phyloP scores from a whole-genome alignment of 805 yeast species.

The Candida xyloterini region DNA sequence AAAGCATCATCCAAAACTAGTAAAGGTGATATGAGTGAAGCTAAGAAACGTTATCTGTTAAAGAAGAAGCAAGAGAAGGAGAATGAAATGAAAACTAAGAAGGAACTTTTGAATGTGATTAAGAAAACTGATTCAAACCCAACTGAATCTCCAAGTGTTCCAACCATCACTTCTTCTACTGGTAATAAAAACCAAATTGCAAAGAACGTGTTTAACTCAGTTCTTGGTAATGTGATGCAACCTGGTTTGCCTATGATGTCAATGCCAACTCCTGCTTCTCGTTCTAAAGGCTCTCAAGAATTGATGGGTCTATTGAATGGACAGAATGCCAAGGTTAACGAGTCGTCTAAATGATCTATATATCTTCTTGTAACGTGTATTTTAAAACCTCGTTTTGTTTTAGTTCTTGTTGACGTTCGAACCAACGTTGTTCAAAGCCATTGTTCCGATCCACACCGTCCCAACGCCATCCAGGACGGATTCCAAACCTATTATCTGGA shows the following conservation, averaged over 20 bases:
- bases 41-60: conserved; percentile 18
- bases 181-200: conserved; percentile 18
- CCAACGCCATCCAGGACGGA: conserved; percentile 83
- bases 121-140: conserved; percentile 25
- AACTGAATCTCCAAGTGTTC: background rate
- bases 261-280: conserved; percentile 6
- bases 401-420: conserved; percentile 40
- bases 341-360: conserved; percentile 14
- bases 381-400: conserved; percentile 31
- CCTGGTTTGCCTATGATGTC: conserved; percentile 7
- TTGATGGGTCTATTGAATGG: conserved; percentile 18
- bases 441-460: conserved; percentile 89
- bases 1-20: conserved; percentile 50
- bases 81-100: conserved; percentile 32
- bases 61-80: conserved; percentile 28
- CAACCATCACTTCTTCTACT: background rate
- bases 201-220: conserved; percentile 29
- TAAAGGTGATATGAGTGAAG: conserved; percentile 21
- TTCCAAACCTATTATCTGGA: conserved; percentile 70
- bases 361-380: conserved; percentile 41
- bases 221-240: conserved; percentile 25
- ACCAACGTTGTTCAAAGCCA: conserved; percentile 73
- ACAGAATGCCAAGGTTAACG: background rate
- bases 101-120: conserved; percentile 44
- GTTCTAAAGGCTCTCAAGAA: conserved; percentile 15